Evolutionary conservation across 2,329 filamentous ascomycete species (phyloP), one percentile per base, ranked within the genome.

Genomic region (Cladosporium cucumerinum): DNA sequence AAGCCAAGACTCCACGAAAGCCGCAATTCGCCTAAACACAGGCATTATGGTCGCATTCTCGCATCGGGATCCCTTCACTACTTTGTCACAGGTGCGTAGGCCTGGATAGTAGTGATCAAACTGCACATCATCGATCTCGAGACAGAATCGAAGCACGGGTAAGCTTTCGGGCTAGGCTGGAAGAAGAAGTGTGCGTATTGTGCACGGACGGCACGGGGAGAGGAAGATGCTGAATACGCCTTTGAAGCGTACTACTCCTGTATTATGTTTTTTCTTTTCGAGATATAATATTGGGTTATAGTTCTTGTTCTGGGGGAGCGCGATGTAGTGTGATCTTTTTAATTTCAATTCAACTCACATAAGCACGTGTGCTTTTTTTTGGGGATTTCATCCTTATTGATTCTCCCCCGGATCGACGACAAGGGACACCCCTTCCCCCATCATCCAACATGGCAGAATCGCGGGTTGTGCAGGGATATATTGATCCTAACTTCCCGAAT

Each of bases 401-500:
- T 34, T 14, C n/a, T n/a, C 30, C 25, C 25, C 32, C n/a, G 30
- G 52, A 55, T 21, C 52, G 52, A 34, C 52, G 21, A 46, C 30
- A 36, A 46, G 39, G 39, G 23, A 46, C 32, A 12, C 23, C 23
- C n/a, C n/a, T n/a, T n/a, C n/a, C 5, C 23, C 23, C n/a, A 36
- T 23, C 30, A 57, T 57, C 10, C 30, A 34, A 5, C 30, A 58
- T 58, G 55, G 55, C 55, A 16, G 55, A 58, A 18, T 43, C 55
- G 8, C 25, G 55, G 12, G 55, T 51, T 7, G 55, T 64, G n/a
- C 62, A 64, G 28, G 74, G 81, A 67, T 85, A 83, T 59, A 74
- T 84, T 63, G 82, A 86, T 69, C 83, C 83, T 36, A 78, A 82
- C 72, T 85, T 82, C 64, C 81, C 82, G 49, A 82, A 81, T 55